Evolutionary conservation across 169 alveolate genomes (phyloP).

Genomic region (Cryptosporidium parvum): DNA sequence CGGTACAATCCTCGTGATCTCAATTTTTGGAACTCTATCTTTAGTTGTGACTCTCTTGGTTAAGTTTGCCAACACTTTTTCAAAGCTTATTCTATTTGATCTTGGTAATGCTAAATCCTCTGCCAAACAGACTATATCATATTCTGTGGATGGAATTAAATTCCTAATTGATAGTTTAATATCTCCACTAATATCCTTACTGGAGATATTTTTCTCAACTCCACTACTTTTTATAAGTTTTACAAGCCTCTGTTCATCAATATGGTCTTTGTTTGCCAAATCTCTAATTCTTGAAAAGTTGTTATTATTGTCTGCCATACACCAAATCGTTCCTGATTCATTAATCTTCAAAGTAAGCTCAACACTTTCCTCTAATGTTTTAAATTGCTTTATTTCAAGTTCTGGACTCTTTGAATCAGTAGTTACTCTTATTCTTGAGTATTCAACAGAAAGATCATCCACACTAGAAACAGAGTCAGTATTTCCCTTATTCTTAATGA

Average conservation of each 20-base stretch:
- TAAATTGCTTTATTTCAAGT: conserved; percentile 47
- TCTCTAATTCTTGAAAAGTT: conserved; percentile 12
- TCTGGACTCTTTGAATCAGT: conserved; percentile 54
- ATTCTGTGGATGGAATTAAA: conserved; percentile 77
- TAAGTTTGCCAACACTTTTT: conserved; percentile 48
- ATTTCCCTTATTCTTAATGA: conserved; percentile 61
- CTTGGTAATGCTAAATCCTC: conserved; percentile 80
- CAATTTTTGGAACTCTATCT: conserved; percentile 78
- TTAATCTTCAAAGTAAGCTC: conserved; percentile 19
- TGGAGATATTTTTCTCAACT: conserved; percentile 20
- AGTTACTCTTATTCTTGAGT: conserved; percentile 73
- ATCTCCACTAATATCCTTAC: background rate
- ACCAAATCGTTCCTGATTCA: conserved; percentile 63
- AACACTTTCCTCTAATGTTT: conserved; percentile 68
- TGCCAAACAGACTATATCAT: conserved; percentile 77
- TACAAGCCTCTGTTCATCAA: conserved; percentile 23
- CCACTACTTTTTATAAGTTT: conserved; percentile 49
- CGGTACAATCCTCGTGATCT: conserved; percentile 67
- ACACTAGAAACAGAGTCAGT: background rate
- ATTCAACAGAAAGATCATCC: conserved; percentile 71
- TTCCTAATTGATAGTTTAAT: conserved; percentile 39
- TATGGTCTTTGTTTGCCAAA: background rate
- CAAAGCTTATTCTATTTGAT: conserved; percentile 75
- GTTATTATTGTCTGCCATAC: conserved; percentile 28
- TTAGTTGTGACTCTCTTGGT: conserved; percentile 68